Conservation (phyloP, 352 stramenopile genomes). For the Blastocystis sp. region DNA sequence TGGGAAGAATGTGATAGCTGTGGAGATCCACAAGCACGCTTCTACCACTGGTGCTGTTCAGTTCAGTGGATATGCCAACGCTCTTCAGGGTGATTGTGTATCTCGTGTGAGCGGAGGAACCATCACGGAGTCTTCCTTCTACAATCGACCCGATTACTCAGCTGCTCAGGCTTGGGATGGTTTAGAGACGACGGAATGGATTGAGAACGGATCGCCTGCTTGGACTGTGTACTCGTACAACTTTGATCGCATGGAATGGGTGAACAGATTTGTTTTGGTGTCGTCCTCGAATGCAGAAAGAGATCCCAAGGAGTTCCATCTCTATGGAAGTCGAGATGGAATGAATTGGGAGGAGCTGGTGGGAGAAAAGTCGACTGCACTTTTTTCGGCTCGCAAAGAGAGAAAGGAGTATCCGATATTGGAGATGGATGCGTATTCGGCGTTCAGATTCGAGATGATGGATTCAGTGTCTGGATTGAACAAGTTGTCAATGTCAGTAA, state of each 20-base stretch:
- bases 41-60: not conserved
- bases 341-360: not conserved
- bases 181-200: not conserved
- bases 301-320: conserved; percentile 11
- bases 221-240: conserved; percentile 17
- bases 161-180: conserved; percentile 19
- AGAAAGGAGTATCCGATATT: conserved; percentile 2
- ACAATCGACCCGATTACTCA: not conserved
- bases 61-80: not conserved
- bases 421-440: not conserved
- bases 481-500: not conserved
- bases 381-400: not conserved
- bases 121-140: conserved; percentile 9
- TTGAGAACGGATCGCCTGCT: not conserved
- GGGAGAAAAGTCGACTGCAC: not conserved
- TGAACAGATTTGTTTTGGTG: conserved; percentile 31
- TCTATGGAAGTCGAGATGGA: conserved; percentile 10
- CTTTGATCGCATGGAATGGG: conserved; percentile 39
- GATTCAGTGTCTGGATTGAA: not conserved
- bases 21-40: conserved; percentile 29
- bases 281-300: not conserved
- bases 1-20: conserved; percentile 20
- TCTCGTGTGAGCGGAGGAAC: not conserved
- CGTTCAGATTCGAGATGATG: conserved; percentile 43
- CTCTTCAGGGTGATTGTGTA: conserved; percentile 20